phyloP scores from a whole-genome alignment of 345 rosid species.

The Angophora floribunda region DNA sequence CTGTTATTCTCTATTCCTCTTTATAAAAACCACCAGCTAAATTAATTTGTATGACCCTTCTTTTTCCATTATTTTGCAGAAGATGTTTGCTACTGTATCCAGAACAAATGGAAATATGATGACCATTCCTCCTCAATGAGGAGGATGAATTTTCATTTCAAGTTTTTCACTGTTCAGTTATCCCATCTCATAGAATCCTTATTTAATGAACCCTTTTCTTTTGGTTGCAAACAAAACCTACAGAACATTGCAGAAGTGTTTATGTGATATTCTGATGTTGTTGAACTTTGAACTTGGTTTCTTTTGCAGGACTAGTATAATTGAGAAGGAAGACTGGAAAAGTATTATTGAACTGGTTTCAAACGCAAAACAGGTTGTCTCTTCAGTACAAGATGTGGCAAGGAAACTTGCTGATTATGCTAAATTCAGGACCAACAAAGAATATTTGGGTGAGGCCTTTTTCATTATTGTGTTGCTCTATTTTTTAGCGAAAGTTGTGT shows the following conservation, averaged over 20 bases:
- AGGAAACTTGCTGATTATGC: slow-evolving; percentile 78
- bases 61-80: too few species aligned
- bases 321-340: slow-evolving; percentile 87
- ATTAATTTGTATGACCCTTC: not conserved
- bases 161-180: not conserved
- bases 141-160: not conserved
- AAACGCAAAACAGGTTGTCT: slow-evolving; percentile 77
- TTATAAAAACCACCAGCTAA: not conserved
- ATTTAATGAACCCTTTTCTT: not conserved
- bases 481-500: not conserved
- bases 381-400: slow-evolving; percentile 85
- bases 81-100: not conserved
- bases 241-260: not conserved
- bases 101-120: not conserved
- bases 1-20: not conserved
- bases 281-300: not conserved
- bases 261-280: not conserved
- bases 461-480: not conserved
- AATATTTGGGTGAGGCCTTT: slow-evolving; percentile 29
- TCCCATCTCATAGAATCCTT: not conserved
- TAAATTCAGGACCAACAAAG: slow-evolving; percentile 40
- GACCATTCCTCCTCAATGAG: not conserved
- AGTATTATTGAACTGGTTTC: slow-evolving; percentile 55
- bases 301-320: slow-evolving; percentile 60
- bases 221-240: not conserved